Evolutionary conservation across 1,284 basidiomycete genomes (phyloP), one percentile per base, ranked within the genome.

Genomic region (Boletus semigastroideus): DNA sequence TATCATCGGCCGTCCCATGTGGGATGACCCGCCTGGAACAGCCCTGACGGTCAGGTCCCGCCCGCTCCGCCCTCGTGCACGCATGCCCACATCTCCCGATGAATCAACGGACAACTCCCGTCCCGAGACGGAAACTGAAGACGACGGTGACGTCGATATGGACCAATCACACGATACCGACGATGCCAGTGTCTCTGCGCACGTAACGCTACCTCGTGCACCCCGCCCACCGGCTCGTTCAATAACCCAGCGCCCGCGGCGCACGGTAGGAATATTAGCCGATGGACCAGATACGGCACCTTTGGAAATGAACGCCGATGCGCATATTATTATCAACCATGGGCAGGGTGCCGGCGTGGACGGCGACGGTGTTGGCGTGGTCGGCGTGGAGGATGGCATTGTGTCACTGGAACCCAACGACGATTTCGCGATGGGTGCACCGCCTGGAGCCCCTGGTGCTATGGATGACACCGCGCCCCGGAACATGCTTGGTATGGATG

Each of bases 391-490:
- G 50, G 85, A 87, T 54, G 87, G 83, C 0, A 83, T 90, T 42
- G 86, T 86, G 11, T 81, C 78, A 9, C 70, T 88, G 34, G 86
- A 86, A 46, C 77, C 78, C 40, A 82, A 91, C 60, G 88, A 91
- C 55, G 89, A 91, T 66, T 85, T 91, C 57, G 88, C 88, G 11
- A 90, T 91, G 87, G 89, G 89, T 48, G 89, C 89, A 0, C 89
- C 89, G 10, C 89, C 89, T 10, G 88, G 88, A 34, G 88, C 89
- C 1, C 89, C 88, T 3, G 89, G 89, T 44, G 88, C 88, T 1
- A 75, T 87, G 51, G 79, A 79, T 17, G 77, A 72, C 28, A 69
- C 60, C 9, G 39, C 41, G 12, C 63, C 49, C 16, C 53, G 64
- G 45, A 60, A 70, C 48, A 34, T 67, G 49, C 58, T 64, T 34